A percentile compares a stretch with the other conserved stretches of the same genome.
phyloP scores from a whole-genome alignment of 441 rosid species.

The Populus tomentosa region DNA sequence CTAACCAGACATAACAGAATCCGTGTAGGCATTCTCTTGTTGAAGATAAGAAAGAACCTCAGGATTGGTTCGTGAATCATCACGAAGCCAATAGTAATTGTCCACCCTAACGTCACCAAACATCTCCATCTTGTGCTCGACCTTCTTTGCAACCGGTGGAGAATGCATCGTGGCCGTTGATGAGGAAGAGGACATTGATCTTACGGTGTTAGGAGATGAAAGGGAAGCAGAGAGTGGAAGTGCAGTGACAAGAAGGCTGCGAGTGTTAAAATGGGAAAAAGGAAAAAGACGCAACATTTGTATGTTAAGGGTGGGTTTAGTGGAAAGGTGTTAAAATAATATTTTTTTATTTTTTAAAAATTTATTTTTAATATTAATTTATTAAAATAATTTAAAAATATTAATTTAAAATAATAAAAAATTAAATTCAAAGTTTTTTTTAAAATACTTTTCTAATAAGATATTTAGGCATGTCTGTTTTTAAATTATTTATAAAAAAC shows the following conservation, averaged over 20 bases:
- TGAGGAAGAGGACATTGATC: not conserved
- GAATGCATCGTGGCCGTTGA: constrained; percentile 5
- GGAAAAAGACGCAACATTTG: not conserved
- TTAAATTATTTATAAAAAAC: no score
- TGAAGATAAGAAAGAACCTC: constrained; percentile 57
- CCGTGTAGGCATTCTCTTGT: constrained; percentile 65
- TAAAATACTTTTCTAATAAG: no score
- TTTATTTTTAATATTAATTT: no score
- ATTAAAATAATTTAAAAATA: no score
- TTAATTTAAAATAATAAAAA: no score
- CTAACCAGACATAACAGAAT: constrained; percentile 55
- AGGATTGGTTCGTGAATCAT: constrained; percentile 70
- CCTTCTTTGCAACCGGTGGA: constrained; percentile 79
- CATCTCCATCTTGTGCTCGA: constrained; percentile 68
- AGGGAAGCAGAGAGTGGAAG: not conserved
- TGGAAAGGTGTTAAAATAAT: no score
- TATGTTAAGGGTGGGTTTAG: no score
- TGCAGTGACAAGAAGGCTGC: not conserved
- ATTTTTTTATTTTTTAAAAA: no score
- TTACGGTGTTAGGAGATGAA: not conserved
- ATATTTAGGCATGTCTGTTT: no score
- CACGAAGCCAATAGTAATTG: constrained; percentile 88
- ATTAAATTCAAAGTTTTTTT: rapidly evolving
- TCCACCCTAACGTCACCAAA: constrained; percentile 76
- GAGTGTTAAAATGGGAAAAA: not conserved